Evolutionary conservation across 2,329 filamentous ascomycete species (phyloP), one percentile per base, ranked within the genome.

Genomic region (Colletotrichum brevisporum): DNA sequence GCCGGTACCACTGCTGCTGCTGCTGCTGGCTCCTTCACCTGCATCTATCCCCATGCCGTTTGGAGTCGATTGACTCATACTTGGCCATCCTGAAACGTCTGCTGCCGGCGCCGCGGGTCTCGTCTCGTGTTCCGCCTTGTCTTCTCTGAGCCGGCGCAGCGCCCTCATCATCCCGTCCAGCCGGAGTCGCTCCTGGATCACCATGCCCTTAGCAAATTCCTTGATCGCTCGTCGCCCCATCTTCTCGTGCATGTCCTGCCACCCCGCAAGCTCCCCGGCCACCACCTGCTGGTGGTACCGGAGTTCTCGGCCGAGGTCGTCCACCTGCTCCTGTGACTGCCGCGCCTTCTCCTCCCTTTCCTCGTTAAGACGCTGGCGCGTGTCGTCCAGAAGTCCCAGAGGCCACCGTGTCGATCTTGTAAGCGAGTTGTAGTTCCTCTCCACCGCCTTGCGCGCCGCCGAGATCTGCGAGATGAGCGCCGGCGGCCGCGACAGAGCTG

Each of bases 251-350:
- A 94, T 89, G 48, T 97, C 94, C 76, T 97, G 95, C 94, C 96
- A 99, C 16, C 93, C 94, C 0, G 96, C 96, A 64, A 99, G 80
- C 82, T 99, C 96, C 2, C 90, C 88, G 6, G 97, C 95, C 26
- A 98, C 95, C 15, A 95, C 94, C 79, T 97, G 94, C 81, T 98
- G 95, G 55, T 95, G 97, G 79, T 96, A 97, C 57, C 94, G 85
- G 63, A 99, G 83, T 80, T 99, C 96, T 59, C 89, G 89, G 0
- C 92, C 91, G n/a, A 97, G 81, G 51, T 90, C 88, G 21, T 91
- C 88, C 12, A 93, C 88, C 77, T 98, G 94, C 18, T 85, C 81
- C 71, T 91, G 88, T 24, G 89, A 89, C 71, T 91, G 90, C 15
- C 89, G 86, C 45, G 94, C 93, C 74, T 92, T 94, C 72, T 93